Evolutionary conservation across 148 eudicot species (phyloP).

Genomic region (Bassia scoparia): DNA sequence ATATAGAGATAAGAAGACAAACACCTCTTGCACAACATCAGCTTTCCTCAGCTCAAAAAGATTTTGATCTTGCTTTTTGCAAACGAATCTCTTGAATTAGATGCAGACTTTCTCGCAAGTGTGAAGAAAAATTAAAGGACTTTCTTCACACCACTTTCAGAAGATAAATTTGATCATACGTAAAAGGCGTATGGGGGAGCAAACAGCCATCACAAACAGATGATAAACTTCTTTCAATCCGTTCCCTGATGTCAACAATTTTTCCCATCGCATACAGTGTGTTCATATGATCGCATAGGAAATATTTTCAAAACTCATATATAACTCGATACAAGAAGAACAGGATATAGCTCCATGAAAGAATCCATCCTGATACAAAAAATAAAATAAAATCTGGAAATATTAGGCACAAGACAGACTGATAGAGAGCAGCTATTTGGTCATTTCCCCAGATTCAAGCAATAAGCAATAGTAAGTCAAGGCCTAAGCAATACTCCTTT

Average conservation of each 20-base stretch:
- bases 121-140: conserved; percentile 50
- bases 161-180: conserved; percentile 60
- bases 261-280: conserved; percentile 75
- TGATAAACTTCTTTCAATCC: conserved; percentile 72
- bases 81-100: conserved; percentile 42
- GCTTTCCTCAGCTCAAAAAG: conserved; percentile 67
- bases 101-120: conserved; percentile 42
- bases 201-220: conserved; percentile 75
- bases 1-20: conserved; percentile 8
- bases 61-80: conserved; percentile 58
- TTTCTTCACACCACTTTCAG: conserved; percentile 63
- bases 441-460: not conserved
- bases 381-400: too few species aligned
- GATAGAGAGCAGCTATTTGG: not conserved
- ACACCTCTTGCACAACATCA: conserved; percentile 87
- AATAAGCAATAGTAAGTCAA: not conserved
- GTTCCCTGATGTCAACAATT: conserved; percentile 55
- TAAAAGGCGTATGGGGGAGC: conserved; percentile 67
- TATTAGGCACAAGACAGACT: conserved; percentile 10
- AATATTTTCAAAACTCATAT: conserved; percentile 67
- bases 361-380: conserved; percentile 50
- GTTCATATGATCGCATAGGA: conserved; percentile 50
- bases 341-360: conserved; percentile 87
- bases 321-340: conserved; percentile 76
- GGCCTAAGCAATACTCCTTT: not conserved